These are phyloP conservation scores for Pichia sp. DNA, from an alignment of 1,139 yeast species.

Conservation along the genomic window DNA sequence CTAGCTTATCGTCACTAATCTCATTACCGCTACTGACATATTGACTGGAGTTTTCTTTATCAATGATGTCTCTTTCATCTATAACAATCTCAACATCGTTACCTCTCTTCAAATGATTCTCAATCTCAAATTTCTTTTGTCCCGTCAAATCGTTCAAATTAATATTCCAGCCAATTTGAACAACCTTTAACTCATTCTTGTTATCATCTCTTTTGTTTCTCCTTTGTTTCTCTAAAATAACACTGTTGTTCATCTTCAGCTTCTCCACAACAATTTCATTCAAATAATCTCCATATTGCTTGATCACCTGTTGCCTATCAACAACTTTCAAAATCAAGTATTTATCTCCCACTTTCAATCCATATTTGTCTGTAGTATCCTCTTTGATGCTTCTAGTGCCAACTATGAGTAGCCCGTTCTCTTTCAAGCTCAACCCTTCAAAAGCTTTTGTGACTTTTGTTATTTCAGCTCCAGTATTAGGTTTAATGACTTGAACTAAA, in stretches of 20 bases:
- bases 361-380: conserved; percentile 7
- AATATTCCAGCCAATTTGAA: conserved; percentile 40
- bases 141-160: conserved; percentile 34
- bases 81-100: conserved; percentile 32
- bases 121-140: conserved; percentile 39
- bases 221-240: conserved; percentile 23
- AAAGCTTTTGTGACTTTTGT: conserved; percentile 13
- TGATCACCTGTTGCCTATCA: conserved; percentile 31
- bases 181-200: conserved; percentile 25
- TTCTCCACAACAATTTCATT: conserved; percentile 20
- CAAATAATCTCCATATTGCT: conserved; percentile 33
- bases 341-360: conserved; percentile 11
- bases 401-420: conserved; percentile 21
- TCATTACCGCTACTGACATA: not conserved
- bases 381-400: conserved; percentile 9
- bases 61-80: conserved; percentile 26
- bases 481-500: conserved; percentile 15
- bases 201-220: conserved; percentile 23
- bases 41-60: conserved; percentile 14
- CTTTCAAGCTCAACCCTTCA: conserved; percentile 16
- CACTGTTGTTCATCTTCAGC: conserved; percentile 13
- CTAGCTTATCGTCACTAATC: conserved; percentile 2
- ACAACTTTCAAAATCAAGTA: conserved; percentile 32
- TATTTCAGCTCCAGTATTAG: conserved; percentile 13
- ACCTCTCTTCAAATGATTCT: conserved; percentile 33